Evolutionary conservation across 2,329 filamentous ascomycete genomes (phyloP).

Genomic region (Alternaria tenuissima): DNA sequence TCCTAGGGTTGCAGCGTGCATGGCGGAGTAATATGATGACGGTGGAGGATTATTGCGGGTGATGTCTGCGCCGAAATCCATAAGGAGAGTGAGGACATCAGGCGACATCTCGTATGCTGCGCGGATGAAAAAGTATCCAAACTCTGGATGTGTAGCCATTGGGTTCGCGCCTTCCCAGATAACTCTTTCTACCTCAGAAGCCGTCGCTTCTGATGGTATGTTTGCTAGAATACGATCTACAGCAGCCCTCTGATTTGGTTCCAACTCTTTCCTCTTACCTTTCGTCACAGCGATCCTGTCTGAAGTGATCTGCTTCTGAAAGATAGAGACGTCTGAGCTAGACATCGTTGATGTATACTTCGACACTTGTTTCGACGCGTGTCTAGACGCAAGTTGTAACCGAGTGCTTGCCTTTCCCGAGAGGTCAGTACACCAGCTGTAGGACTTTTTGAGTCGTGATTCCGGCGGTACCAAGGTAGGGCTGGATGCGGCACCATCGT

Average conservation of each 20-base stretch:
- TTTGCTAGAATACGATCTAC: slow-evolving; percentile 42
- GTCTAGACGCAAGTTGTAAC: slow-evolving; percentile 7
- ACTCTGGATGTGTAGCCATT: slow-evolving; percentile 40
- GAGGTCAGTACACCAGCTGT: slow-evolving; percentile 35
- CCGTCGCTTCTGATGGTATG: slow-evolving; percentile 33
- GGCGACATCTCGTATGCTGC: slow-evolving; percentile 39
- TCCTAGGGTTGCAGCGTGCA: slow-evolving; percentile 43
- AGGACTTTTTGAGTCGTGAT: slow-evolving; percentile 29
- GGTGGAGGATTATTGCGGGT: slow-evolving; percentile 22
- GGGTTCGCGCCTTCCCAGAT: slow-evolving; percentile 44
- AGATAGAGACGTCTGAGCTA: slow-evolving; percentile 38
- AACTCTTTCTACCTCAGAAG: slow-evolving; percentile 37
- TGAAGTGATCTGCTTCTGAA: slow-evolving; percentile 35
- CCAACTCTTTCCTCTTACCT: slow-evolving; percentile 34
- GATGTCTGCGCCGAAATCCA: slow-evolving; percentile 45
- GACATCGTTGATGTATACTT: slow-evolving; percentile 33
- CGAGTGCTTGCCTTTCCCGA: slow-evolving; percentile 24
- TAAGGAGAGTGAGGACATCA: slow-evolving; percentile 31
- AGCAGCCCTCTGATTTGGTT: slow-evolving; percentile 33
- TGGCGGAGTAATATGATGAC: slow-evolving; percentile 31
- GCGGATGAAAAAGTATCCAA: slow-evolving; percentile 40
- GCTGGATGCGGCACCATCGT: slow-evolving; percentile 34
- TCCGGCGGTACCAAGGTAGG: slow-evolving; percentile 30
- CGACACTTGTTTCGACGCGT: slow-evolving; percentile 17
- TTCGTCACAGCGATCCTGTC: slow-evolving; percentile 43